Conservation (phyloP, 1,284 basidiomycete species). For the Ganoderma sinense region DNA sequence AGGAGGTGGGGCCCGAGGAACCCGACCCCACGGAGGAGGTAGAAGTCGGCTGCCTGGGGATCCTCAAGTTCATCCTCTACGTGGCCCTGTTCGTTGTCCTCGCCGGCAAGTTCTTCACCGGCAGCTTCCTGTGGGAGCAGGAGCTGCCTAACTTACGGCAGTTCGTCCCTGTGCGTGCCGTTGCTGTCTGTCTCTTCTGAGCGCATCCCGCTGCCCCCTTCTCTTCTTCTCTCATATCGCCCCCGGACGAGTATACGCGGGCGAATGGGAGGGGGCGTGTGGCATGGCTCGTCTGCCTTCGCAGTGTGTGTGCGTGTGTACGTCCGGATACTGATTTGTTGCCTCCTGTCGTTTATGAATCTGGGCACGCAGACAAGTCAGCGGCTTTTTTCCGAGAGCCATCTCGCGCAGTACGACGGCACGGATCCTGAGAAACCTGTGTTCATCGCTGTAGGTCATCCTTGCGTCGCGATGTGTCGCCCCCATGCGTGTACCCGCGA, state of each 20-base stretch:
- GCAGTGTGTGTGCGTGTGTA: neutral
- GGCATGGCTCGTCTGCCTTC: neutral
- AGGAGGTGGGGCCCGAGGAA: slow-evolving; percentile 74
- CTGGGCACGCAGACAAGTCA: slow-evolving; percentile 52
- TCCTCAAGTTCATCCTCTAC: slow-evolving; percentile 75
- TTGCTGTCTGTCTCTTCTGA: slow-evolving; percentile 5
- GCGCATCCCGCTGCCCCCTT: slow-evolving; percentile 8
- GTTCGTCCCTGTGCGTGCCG: slow-evolving; percentile 36
- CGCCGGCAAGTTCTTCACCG: slow-evolving; percentile 83
- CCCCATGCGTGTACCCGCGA: slow-evolving; percentile 29
- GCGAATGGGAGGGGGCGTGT: slow-evolving; percentile 18
- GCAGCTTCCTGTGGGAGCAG: slow-evolving; percentile 82
- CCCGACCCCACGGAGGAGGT: slow-evolving; percentile 72
- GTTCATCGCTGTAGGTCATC: slow-evolving; percentile 79
- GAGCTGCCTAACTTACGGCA: slow-evolving; percentile 44
- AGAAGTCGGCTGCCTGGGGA: slow-evolving; percentile 68
- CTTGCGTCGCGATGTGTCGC: slow-evolving; percentile 29
- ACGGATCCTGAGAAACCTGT: slow-evolving; percentile 72
- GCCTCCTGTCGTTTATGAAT: slow-evolving; percentile 2
- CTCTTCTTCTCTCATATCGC: slow-evolving; percentile 7
- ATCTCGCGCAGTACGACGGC: slow-evolving; percentile 83
- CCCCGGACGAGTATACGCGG: slow-evolving; percentile 14
- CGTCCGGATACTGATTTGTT: slow-evolving; percentile 25
- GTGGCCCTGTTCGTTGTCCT: slow-evolving; percentile 59
- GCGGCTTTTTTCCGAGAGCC: slow-evolving; percentile 75